Evolutionary conservation across 768 basidiomycete genomes (phyloP).

Genomic region (Hemileccinum impolitum): DNA sequence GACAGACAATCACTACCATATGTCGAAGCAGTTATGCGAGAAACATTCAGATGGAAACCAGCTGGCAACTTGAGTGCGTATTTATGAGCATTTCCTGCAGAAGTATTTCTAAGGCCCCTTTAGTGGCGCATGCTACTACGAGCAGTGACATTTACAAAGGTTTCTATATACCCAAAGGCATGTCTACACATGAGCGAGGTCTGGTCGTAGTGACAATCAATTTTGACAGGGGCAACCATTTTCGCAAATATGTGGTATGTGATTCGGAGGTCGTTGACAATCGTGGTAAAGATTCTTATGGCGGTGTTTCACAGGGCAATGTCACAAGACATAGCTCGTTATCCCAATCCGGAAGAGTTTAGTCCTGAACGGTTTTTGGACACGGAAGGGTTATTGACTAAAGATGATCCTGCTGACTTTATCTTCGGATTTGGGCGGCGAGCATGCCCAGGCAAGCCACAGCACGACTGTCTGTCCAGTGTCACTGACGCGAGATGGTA

Average conservation of each 20-base stretch:
- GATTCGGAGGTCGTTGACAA: no score
- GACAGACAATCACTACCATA: constrained; percentile 17
- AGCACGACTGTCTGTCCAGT: neutral
- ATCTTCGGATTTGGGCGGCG: constrained; percentile 11
- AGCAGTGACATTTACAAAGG: constrained; percentile 12
- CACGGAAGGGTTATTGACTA: neutral
- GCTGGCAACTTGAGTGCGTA: constrained; percentile 9
- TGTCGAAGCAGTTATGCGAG: constrained; percentile 15
- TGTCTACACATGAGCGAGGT: neutral
- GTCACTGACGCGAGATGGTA: neutral
- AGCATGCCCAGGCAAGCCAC: constrained; percentile 3
- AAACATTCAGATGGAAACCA: constrained; percentile 16
- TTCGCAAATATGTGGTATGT: neutral
- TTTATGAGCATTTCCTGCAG: no score
- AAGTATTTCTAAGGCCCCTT: neutral
- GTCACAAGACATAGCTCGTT: constrained; percentile 5
- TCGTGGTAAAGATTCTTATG: neutral
- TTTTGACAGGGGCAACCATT: neutral
- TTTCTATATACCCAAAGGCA: constrained; percentile 19
- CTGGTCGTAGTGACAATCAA: neutral
- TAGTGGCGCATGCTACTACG: constrained; percentile 8
- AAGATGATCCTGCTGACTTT: constrained; percentile 3
- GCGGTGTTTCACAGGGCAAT: neutral
- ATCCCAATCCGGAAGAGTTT: constrained; percentile 9
- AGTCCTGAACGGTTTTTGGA: constrained; percentile 14